phyloP scores from a whole-genome alignment of 345 rosid species.

The Gossypium stocksii region DNA sequence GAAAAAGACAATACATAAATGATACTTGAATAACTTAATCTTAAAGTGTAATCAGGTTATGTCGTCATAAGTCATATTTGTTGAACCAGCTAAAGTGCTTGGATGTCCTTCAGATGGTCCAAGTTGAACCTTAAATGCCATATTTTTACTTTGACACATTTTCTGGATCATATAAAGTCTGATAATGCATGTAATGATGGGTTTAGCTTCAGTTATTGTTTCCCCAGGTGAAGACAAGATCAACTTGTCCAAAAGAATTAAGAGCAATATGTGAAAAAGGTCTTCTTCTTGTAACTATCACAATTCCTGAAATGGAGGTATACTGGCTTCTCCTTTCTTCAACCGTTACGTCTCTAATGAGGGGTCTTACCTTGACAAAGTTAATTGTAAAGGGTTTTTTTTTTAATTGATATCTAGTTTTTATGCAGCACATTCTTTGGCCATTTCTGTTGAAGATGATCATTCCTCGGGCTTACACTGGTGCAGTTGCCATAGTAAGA shows the following conservation, averaged over 20 bases:
- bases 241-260: slow-evolving; percentile 51
- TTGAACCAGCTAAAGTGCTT: neutral
- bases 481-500: slow-evolving; percentile 78
- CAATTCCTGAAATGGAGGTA: slow-evolving; percentile 99
- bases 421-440: slow-evolving; percentile 87
- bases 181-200: neutral
- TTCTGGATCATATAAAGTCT: neutral
- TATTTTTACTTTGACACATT: neutral
- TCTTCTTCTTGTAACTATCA: slow-evolving; percentile 86
- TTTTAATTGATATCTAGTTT: neutral
- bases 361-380: neutral
- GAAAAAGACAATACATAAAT: neutral
- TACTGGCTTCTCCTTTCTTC: slow-evolving; percentile 7
- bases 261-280: slow-evolving; percentile 89
- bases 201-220: slow-evolving; percentile 3
- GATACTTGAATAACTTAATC: neutral
- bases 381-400: neutral
- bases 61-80: neutral
- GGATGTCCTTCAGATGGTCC: neutral
- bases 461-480: slow-evolving; percentile 63
- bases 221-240: slow-evolving; percentile 51
- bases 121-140: slow-evolving; percentile 6
- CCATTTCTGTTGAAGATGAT: slow-evolving; percentile 90
- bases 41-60: neutral
- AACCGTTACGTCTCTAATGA: slow-evolving; percentile 5